These are phyloP conservation scores for Candolleomyces efflorescens DNA, from an alignment of 768 basidiomycete genomes.

Conservation along the genomic window DNA sequence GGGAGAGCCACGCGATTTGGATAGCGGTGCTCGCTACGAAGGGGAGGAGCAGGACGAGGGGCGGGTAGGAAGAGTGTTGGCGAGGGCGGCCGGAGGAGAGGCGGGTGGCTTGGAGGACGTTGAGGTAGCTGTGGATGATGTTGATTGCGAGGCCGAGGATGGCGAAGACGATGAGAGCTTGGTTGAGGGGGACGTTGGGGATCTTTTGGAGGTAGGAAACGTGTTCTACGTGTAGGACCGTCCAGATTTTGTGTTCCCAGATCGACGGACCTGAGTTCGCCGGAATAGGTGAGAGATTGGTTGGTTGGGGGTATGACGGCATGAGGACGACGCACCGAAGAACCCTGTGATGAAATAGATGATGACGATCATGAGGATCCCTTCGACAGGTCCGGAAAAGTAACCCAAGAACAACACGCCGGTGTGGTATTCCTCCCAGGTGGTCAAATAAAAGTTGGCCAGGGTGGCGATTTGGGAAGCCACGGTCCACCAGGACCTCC, in stretches of 20 bases:
- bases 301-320: neutral
- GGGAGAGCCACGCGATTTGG: conserved; percentile 79
- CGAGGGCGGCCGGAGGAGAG: conserved; percentile 9
- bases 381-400: conserved; percentile 96
- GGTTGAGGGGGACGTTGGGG: conserved; percentile 76
- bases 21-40: conserved; percentile 68
- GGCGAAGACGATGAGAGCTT: conserved; percentile 82
- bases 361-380: conserved; percentile 78
- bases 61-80: conserved; percentile 24
- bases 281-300: no score
- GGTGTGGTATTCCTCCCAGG: conserved; percentile 88
- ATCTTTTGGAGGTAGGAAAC: conserved; percentile 45
- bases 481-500: conserved; percentile 97
- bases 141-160: conserved; percentile 72
- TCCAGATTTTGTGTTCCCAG: conserved; percentile 72
- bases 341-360: conserved; percentile 80
- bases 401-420: conserved; percentile 85
- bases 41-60: conserved; percentile 70
- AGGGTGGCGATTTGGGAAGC: conserved; percentile 74
- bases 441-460: conserved; percentile 78
- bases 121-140: conserved; percentile 72
- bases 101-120: conserved; percentile 65
- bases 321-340: conserved; percentile 44
- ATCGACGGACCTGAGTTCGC: conserved; percentile 58
- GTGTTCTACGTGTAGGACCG: conserved; percentile 51